These are phyloP conservation scores for Globisporangium okanoganense DNA, from an alignment of 352 stramenopile species.

Conservation along the genomic window DNA sequence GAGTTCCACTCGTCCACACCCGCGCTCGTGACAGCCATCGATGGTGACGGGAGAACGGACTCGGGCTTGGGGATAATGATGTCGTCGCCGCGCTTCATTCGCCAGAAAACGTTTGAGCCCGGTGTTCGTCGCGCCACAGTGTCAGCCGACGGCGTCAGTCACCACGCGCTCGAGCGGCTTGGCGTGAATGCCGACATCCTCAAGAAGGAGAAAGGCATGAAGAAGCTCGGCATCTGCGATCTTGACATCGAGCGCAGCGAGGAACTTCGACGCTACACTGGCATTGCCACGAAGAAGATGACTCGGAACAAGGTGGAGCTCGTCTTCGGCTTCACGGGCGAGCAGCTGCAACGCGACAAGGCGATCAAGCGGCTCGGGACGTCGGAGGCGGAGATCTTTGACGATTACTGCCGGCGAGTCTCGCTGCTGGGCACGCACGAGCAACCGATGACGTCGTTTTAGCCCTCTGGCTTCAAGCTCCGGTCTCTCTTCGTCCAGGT, in stretches of 20 bases:
- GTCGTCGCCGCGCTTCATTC: conserved; percentile 7
- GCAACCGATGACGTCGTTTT: conserved; percentile 13
- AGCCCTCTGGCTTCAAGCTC: neutral
- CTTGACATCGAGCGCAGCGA: conserved; percentile 50
- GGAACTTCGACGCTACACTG: conserved; percentile 50
- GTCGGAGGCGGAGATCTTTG: conserved; percentile 57
- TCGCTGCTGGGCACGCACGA: conserved; percentile 38
- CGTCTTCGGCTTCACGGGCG: conserved; percentile 58
- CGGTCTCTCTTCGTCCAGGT: neutral
- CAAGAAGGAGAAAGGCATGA: conserved; percentile 73
- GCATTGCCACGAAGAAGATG: conserved; percentile 26
- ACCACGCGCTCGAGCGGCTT: conserved; percentile 46
- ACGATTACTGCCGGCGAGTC: conserved; percentile 50
- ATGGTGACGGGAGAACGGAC: neutral
- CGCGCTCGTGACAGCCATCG: neutral
- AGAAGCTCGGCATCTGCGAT: conserved; percentile 71
- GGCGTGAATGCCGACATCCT: conserved; percentile 59
- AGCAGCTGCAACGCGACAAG: conserved; percentile 57
- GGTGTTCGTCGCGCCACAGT: conserved; percentile 23
- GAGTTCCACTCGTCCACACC: conserved; percentile 14
- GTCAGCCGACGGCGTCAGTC: conserved; percentile 32
- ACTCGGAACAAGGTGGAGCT: conserved; percentile 45
- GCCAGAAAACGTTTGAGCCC: neutral
- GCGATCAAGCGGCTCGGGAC: conserved; percentile 55
- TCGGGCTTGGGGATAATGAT: neutral